phyloP scores from a whole-genome alignment of 192 early-diverging fungal genomes.

The Paraglomus brasilianum region DNA sequence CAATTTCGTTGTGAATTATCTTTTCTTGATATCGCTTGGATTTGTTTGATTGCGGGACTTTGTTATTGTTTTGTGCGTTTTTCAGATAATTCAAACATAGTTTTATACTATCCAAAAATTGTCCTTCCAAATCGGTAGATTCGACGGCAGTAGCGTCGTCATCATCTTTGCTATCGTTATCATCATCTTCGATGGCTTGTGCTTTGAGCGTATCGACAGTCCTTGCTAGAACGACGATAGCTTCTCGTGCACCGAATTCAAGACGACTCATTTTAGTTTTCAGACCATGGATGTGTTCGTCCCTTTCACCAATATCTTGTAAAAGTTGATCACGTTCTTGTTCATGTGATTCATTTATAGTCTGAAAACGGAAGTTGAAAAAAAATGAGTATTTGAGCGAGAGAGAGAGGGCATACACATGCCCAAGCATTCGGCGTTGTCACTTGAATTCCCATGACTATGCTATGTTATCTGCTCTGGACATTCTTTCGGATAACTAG shows the following conservation, averaged over 20 bases:
- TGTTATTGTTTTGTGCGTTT: constrained; percentile 23
- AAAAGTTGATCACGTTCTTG: constrained; percentile 47
- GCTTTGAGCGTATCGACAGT: constrained; percentile 30
- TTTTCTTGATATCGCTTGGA: neutral
- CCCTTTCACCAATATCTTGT: constrained; percentile 47
- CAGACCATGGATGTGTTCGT: constrained; percentile 45
- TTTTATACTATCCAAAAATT: constrained; percentile 33
- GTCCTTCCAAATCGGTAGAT: constrained; percentile 31
- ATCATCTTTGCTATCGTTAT: constrained; percentile 26
- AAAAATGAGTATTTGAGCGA: neutral
- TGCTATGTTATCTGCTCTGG: too few species aligned
- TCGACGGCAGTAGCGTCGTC: constrained; percentile 32
- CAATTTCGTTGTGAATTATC: neutral
- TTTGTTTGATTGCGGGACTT: neutral
- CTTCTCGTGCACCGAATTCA: constrained; percentile 47
- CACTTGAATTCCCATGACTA: too few species aligned
- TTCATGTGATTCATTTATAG: constrained; percentile 47
- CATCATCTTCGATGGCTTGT: constrained; percentile 26
- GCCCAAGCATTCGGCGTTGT: too few species aligned
- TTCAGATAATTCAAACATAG: constrained; percentile 33
- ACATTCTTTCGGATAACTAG: too few species aligned
- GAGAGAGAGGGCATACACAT: too few species aligned
- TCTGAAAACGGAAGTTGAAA: constrained; percentile 26
- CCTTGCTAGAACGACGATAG: constrained; percentile 41
- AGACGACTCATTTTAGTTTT: constrained; percentile 41